phyloP scores from a whole-genome alignment of 139 green algal genomes.

The Closterium sp. region DNA sequence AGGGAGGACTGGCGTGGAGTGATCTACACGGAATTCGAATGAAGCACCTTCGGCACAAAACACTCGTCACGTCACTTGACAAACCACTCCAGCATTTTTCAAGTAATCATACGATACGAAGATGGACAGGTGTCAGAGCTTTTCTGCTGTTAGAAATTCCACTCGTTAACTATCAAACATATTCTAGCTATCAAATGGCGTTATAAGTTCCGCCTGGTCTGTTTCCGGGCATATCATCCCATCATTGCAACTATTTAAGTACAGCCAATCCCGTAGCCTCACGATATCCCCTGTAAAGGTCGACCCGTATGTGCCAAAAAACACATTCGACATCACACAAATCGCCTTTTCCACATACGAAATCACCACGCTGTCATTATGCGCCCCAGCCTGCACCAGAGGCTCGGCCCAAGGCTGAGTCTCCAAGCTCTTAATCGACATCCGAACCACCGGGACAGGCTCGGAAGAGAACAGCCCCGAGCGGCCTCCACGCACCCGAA shows the following conservation, averaged over 20 bases:
- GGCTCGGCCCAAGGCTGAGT: slow-evolving; percentile 13
- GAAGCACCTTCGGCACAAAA: too few species aligned
- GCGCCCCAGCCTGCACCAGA: background rate
- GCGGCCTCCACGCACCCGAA: background rate
- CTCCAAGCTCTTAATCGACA: slow-evolving; percentile 6
- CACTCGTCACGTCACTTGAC: too few species aligned
- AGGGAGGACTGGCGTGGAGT: background rate
- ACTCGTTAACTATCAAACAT: too few species aligned
- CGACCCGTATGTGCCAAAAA: slow-evolving; percentile 23
- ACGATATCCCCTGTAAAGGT: slow-evolving; percentile 23
- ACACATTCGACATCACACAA: slow-evolving; percentile 10
- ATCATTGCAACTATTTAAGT: background rate
- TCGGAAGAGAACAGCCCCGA: background rate
- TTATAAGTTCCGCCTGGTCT: background rate
- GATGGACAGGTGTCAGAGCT: too few species aligned
- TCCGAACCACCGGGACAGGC: slow-evolving; percentile 7
- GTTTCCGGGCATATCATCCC: slow-evolving; percentile 9
- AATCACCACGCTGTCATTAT: background rate
- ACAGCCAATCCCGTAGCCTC: slow-evolving; percentile 17
- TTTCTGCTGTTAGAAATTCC: too few species aligned
- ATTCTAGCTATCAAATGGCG: background rate
- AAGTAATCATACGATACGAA: too few species aligned
- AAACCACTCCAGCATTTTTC: too few species aligned
- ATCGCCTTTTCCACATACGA: slow-evolving; percentile 24
- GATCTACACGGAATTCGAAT: too few species aligned